These are phyloP conservation scores for Hirschioporus abietinus DNA, from an alignment of 768 basidiomycete species.

Conservation along the genomic window DNA sequence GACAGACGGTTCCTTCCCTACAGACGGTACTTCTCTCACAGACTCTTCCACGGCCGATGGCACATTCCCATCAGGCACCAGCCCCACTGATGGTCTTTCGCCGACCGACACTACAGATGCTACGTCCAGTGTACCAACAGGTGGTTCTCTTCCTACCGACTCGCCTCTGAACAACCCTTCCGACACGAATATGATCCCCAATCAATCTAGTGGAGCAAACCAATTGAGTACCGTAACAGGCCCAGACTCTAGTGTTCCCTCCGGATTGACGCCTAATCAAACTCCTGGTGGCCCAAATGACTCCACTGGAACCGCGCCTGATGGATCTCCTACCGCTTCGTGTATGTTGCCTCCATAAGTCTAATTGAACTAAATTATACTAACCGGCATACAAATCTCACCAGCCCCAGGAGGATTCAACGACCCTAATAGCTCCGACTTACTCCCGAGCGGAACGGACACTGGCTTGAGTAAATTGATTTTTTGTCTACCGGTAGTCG, in stretches of 20 bases:
- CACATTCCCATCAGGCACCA: neutral
- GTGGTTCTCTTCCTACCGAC: neutral
- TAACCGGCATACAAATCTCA: neutral
- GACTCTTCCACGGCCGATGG: neutral
- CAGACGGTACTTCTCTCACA: neutral
- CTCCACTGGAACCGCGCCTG: neutral
- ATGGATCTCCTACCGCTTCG: neutral
- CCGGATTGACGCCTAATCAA: neutral
- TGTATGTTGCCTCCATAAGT: neutral
- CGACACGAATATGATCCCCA: neutral
- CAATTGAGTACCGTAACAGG: neutral
- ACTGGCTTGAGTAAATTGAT: neutral
- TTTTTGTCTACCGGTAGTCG: neutral
- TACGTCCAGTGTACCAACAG: neutral
- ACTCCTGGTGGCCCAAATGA: neutral
- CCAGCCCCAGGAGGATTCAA: neutral
- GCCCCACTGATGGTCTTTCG: neutral
- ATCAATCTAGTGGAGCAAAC: neutral
- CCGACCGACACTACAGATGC: neutral
- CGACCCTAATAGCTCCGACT: neutral
- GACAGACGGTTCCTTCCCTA: constrained; percentile 64
- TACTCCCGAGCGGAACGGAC: neutral
- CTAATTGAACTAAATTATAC: neutral
- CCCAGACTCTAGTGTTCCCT: no score
- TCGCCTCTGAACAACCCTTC: neutral